These are phyloP conservation scores for Sclerotinia spermophila DNA, from an alignment of 2,329 filamentous ascomycete genomes.

Conservation along the genomic window DNA sequence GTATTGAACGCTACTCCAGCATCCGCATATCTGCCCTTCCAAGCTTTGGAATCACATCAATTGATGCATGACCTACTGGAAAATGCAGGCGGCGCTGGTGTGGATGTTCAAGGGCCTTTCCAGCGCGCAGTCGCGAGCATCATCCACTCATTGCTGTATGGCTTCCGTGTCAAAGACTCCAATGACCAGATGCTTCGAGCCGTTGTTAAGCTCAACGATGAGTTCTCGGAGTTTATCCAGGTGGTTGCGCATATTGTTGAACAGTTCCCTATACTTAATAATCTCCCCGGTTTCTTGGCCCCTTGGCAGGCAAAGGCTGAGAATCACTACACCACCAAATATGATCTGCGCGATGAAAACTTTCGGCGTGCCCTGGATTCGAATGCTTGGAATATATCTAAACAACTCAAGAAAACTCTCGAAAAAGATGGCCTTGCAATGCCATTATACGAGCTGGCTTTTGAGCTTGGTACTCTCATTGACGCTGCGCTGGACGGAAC, in stretches of 20 bases:
- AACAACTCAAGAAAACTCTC: not conserved
- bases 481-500: not conserved
- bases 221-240: constrained; percentile 8
- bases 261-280: constrained; percentile 6
- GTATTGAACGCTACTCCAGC: not conserved
- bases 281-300: constrained; percentile 8
- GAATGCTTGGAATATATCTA: constrained; percentile 11
- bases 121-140: constrained; percentile 5
- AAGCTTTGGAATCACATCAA: constrained; percentile 7
- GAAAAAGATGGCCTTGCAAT: not conserved
- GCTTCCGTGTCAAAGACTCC: constrained; percentile 10
- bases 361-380: constrained; percentile 10
- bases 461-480: constrained; percentile 1
- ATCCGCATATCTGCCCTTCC: constrained; percentile 2
- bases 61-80: constrained; percentile 8
- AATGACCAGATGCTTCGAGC: not conserved
- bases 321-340: constrained; percentile 12
- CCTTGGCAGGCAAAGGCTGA: constrained; percentile 11
- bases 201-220: constrained; percentile 7
- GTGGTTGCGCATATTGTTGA: constrained; percentile 6
- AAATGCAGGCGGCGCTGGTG: not conserved
- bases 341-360: not conserved
- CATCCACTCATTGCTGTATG: constrained; percentile 3
- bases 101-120: not conserved
- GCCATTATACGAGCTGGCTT: not conserved